phyloP scores from a whole-genome alignment of 345 rosid genomes.

The Turnera subulata region DNA sequence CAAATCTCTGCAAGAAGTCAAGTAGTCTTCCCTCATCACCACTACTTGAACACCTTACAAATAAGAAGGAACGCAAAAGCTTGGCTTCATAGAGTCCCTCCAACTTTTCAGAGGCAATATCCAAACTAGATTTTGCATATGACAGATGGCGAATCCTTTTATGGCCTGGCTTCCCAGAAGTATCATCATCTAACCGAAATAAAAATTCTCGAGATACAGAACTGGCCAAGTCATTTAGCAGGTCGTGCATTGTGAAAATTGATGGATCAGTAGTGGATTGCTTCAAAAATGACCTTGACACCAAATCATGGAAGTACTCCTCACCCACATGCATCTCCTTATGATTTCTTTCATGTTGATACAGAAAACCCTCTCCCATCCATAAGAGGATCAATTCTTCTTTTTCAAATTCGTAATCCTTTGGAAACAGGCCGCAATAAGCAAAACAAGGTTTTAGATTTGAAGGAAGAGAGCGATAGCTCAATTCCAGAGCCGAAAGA shows the following conservation, averaged over 20 bases:
- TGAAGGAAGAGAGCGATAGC: constrained; percentile 18
- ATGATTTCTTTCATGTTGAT: background rate
- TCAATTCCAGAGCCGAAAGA: constrained; percentile 16
- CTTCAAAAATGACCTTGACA: constrained; percentile 18
- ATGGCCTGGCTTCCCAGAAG: background rate
- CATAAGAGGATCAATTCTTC: constrained; percentile 12
- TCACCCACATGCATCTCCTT: constrained; percentile 11
- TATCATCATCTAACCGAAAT: background rate
- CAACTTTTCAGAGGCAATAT: background rate
- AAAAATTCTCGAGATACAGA: constrained; percentile 16
- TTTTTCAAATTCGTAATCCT: constrained; percentile 7
- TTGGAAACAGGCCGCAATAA: constrained; percentile 18
- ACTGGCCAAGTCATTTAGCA: constrained; percentile 8
- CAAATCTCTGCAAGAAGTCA: background rate
- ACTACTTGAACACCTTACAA: too few relatives aligned
- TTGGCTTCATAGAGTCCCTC: background rate
- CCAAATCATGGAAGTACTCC: constrained; percentile 9
- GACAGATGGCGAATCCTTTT: background rate
- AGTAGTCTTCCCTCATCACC: background rate
- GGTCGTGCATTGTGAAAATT: constrained; percentile 12
- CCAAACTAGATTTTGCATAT: background rate
- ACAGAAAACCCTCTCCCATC: constrained; percentile 18
- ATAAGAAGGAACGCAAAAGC: background rate
- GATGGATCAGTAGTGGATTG: background rate
- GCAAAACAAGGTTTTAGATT: constrained; percentile 16